Evolutionary conservation across 1,284 basidiomycete genomes (phyloP).

Genomic region (Microbotryum intermedium): DNA sequence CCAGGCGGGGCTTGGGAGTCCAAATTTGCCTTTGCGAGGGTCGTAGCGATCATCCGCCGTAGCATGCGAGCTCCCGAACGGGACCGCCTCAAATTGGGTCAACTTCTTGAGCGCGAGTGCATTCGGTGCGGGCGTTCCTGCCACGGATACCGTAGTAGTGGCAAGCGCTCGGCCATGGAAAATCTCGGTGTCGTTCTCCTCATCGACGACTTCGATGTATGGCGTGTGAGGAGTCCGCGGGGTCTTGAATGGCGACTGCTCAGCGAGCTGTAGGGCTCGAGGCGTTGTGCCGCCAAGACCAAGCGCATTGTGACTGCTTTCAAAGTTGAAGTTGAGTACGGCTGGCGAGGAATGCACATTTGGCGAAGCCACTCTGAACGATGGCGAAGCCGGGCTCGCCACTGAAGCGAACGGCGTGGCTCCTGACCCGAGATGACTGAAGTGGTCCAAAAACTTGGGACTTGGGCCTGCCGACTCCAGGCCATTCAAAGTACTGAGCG

Average conservation of each 20-base stretch:
- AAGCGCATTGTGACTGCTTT: slow-evolving; percentile 4
- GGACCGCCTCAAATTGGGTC: slow-evolving; percentile 54
- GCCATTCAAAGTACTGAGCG: background rate
- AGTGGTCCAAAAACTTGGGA: slow-evolving; percentile 24
- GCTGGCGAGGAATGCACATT: slow-evolving; percentile 2
- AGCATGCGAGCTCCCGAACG: slow-evolving; percentile 55
- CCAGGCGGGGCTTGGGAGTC: slow-evolving; percentile 51
- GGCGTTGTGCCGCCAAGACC: slow-evolving; percentile 8
- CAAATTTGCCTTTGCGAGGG: slow-evolving; percentile 54
- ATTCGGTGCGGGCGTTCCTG: background rate
- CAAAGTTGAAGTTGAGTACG: background rate
- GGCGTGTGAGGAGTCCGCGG: slow-evolving; percentile 20
- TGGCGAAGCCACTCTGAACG: slow-evolving; percentile 2
- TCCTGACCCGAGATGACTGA: slow-evolving; percentile 6
- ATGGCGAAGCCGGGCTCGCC: slow-evolving; percentile 2
- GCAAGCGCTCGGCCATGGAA: background rate
- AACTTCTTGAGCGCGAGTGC: background rate
- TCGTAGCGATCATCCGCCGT: slow-evolving; percentile 60
- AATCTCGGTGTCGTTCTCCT: background rate
- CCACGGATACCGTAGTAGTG: slow-evolving; percentile 1
- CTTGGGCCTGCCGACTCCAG: slow-evolving; percentile 7
- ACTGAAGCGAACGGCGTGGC: background rate
- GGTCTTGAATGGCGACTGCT: slow-evolving; percentile 8
- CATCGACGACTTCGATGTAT: slow-evolving; percentile 15
- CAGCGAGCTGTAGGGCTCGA: background rate